Percentiles rank a stretch among this genome's conserved stretches.
These are phyloP conservation scores for Tranzscheliella williamsii DNA, from an alignment of 1,284 basidiomycete species.

Conservation along the genomic window DNA sequence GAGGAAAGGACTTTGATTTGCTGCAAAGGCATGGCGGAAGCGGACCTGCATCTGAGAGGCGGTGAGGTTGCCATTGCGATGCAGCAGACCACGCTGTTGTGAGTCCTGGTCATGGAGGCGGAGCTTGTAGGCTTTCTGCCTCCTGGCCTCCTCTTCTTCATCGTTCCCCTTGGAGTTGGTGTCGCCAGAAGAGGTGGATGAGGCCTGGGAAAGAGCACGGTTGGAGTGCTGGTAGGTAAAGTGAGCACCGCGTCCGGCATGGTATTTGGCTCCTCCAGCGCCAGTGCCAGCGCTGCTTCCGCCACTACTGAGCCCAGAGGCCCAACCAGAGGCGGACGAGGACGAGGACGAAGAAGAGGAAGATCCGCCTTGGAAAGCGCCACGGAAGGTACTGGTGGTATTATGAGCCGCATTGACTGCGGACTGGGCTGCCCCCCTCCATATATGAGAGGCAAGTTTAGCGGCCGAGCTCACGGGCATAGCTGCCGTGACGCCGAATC, in stretches of 20 bases:
- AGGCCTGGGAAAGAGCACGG: conserved; percentile 43
- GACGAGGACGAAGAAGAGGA: conserved; percentile 19
- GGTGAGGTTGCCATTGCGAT: conserved; percentile 11
- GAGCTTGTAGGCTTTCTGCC: conserved; percentile 33
- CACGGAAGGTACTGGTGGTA: conserved; percentile 39
- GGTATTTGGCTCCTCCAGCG: conserved; percentile 51
- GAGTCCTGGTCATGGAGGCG: conserved; percentile 14
- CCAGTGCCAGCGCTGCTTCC: conserved; percentile 42
- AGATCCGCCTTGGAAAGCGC: conserved; percentile 38
- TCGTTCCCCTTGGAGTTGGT: conserved; percentile 36
- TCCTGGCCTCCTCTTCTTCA: conserved; percentile 31
- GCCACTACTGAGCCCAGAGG: conserved; percentile 41
- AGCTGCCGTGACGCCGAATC: conserved; percentile 14
- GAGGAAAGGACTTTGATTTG: conserved; percentile 19
- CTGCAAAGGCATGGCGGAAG: conserved; percentile 33
- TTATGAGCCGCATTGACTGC: conserved; percentile 46
- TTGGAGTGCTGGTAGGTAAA: conserved; percentile 47
- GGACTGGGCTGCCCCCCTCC: conserved; percentile 45
- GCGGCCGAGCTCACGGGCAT: conserved; percentile 47
- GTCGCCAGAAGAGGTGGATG: conserved; percentile 23
- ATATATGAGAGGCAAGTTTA: conserved; percentile 48
- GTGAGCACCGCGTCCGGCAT: conserved; percentile 50
- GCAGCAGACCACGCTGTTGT: conserved; percentile 7
- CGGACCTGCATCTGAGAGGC: conserved; percentile 34
- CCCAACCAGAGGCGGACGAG: conserved; percentile 38